Evolutionary conservation across 2,329 filamentous ascomycete species (phyloP), one percentile per base, ranked within the genome.

Genomic region (Colletotrichum destructivum): DNA sequence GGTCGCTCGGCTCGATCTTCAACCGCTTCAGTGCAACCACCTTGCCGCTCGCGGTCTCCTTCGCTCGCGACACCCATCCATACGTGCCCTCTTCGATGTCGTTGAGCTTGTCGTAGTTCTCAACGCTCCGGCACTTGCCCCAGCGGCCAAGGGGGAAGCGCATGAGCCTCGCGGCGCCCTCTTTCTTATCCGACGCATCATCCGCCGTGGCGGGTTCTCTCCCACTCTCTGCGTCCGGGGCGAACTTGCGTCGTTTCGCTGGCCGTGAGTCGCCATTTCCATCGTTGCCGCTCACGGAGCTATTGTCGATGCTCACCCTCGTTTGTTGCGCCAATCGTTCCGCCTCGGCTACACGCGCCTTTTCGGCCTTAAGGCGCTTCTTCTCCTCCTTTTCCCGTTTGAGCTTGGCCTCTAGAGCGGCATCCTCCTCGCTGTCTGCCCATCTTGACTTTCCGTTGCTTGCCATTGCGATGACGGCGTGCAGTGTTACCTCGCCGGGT

Each of bases 11-110:
- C 79, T 98, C 94, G 82, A 97, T 90, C 86, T 99, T 99, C 68
- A 98, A 87, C 79, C 95, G 92, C 86, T 99, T 99, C 75, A 99
- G 85, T 16, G 96, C 96, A 23, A 98, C 95, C 8, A 99, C 88
- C 69, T 92, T 89, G 44, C 93, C 93, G 0, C 93, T 96, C 4
- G 86, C 84, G 42, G 88, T 86, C 77, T 97, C 92, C 73, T 88
- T 91, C 15, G 95, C 96, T 69, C 96, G 89, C 66, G 95, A 95
- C 5, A 99, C 96, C 89, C 92, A 96, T 56, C 96, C 96, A 82
- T 99, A 99, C 11, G 95, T 95, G 46, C 96, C 96, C 84, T 99
- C 96, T 82, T 98, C 96, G 77, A 99, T 99, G 80, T 96, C 93
- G 81, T 99, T 99, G 69, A 99, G 87, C 76, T 94, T 93, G 78